A percentile compares a stretch with the other conserved stretches of the same genome.
Evolutionary conservation across 1,284 basidiomycete genomes (phyloP).

Genomic region (Papiliotrema fonsecae): DNA sequence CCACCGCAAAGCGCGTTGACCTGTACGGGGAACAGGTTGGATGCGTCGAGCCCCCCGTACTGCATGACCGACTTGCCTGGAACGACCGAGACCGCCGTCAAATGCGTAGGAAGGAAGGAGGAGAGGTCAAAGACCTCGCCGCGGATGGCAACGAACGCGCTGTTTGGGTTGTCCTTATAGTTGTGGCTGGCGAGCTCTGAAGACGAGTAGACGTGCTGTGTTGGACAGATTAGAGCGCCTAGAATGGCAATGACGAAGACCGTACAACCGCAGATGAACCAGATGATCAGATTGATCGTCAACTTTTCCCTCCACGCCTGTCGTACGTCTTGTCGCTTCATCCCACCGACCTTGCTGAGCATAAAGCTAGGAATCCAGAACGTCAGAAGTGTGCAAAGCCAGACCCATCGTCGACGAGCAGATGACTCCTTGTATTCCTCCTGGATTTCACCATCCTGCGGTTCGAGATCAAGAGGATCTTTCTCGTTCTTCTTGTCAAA

Average conservation of each 20-base stretch:
- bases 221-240: conserved; percentile 86
- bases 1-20: conserved; percentile 93
- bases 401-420: conserved; percentile 80
- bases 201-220: conserved; percentile 80
- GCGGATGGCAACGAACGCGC: conserved; percentile 75
- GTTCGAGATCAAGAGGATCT: conserved; percentile 67
- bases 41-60: conserved; percentile 75
- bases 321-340: conserved; percentile 89
- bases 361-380: conserved; percentile 79
- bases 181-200: conserved; percentile 72
- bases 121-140: conserved; percentile 67
- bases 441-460: conserved; percentile 75
- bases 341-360: conserved; percentile 68
- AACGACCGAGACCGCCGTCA: conserved; percentile 67
- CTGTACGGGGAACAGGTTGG: conserved; percentile 89
- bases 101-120: conserved; percentile 53
- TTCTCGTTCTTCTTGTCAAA: conserved; percentile 71
- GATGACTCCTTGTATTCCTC: conserved; percentile 79
- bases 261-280: conserved; percentile 82
- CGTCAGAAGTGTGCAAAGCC: conserved; percentile 82
- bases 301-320: conserved; percentile 98
- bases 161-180: conserved; percentile 59
- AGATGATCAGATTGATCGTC: conserved; percentile 91
- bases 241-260: conserved; percentile 91
- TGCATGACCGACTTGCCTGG: conserved; percentile 67